phyloP scores from a whole-genome alignment of 192 early-diverging fungal genomes.

The Dimargaris cristalligena region DNA sequence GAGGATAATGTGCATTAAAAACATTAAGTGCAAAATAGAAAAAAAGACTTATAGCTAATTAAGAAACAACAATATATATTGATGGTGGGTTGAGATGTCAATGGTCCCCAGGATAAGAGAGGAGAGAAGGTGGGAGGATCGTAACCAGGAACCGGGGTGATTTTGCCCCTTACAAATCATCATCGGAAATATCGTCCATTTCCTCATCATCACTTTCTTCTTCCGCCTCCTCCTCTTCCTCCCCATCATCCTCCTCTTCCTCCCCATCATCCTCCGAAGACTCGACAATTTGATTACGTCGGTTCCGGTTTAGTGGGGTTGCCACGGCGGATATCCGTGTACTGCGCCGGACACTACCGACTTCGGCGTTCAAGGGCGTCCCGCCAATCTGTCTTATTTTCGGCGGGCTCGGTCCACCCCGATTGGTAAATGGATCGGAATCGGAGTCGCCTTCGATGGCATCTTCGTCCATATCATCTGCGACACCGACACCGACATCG shows the following conservation, averaged over 20 bases:
- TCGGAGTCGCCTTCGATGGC: conserved; percentile 7
- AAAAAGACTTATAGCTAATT: too few relatives aligned
- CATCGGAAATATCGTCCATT: too few relatives aligned
- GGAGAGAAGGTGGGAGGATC: too few relatives aligned
- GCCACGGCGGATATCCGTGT: background rate
- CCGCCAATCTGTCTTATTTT: background rate
- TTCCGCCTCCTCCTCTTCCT: conserved; percentile 10
- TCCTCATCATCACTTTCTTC: too few relatives aligned
- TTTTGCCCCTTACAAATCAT: too few relatives aligned
- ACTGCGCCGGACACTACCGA: background rate
- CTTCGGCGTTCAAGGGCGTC: too few relatives aligned
- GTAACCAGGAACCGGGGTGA: too few relatives aligned
- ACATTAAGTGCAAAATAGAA: too few relatives aligned
- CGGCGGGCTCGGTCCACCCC: background rate
- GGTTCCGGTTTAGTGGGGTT: background rate
- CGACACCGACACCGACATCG: background rate
- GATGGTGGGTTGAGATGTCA: too few relatives aligned
- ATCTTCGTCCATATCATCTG: background rate
- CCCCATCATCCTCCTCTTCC: conserved; percentile 8
- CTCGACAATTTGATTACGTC: background rate
- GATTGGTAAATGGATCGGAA: background rate
- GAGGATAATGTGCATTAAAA: too few relatives aligned
- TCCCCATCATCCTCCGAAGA: background rate
- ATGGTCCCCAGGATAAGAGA: too few relatives aligned
- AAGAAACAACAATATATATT: too few relatives aligned